Percentiles rank a stretch among this genome's conserved stretches.
These are phyloP conservation scores for Suillus clintonianus DNA, from an alignment of 768 basidiomycete genomes.

Conservation along the genomic window DNA sequence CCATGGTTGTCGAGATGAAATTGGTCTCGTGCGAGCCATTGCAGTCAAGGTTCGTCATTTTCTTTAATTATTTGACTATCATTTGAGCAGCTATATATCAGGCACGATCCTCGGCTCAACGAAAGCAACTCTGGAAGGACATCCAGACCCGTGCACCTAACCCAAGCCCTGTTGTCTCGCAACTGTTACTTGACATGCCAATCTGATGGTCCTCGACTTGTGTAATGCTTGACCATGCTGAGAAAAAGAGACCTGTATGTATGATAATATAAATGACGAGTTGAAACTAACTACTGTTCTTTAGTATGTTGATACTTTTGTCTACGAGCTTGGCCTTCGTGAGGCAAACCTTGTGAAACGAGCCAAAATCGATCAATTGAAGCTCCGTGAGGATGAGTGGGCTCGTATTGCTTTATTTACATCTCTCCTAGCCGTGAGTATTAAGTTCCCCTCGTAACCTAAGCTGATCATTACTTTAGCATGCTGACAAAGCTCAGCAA, in stretches of 20 bases:
- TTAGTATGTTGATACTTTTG: neutral
- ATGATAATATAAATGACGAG: neutral
- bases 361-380: constrained; percentile 15
- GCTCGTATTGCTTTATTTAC: constrained; percentile 15
- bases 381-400: constrained; percentile 22
- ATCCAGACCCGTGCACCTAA: constrained; percentile 12
- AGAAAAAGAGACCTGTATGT: constrained; percentile 6
- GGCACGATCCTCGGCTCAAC: constrained; percentile 22
- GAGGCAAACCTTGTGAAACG: constrained; percentile 20
- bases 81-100: neutral
- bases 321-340: neutral
- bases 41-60: neutral
- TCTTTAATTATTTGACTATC: too few relatives aligned
- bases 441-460: neutral
- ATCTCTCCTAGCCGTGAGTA: constrained; percentile 20
- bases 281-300: neutral
- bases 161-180: neutral
- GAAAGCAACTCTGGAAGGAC: constrained; percentile 22
- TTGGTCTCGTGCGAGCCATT: constrained; percentile 10
- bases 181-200: constrained; percentile 31
- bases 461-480: constrained; percentile 15
- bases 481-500: constrained; percentile 33
- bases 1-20: constrained; percentile 18
- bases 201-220: constrained; percentile 36
- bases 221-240: constrained; percentile 15